Evolutionary conservation across 371 early-diverging fungal species (phyloP).

Genomic region (Mucor plumbeus): DNA sequence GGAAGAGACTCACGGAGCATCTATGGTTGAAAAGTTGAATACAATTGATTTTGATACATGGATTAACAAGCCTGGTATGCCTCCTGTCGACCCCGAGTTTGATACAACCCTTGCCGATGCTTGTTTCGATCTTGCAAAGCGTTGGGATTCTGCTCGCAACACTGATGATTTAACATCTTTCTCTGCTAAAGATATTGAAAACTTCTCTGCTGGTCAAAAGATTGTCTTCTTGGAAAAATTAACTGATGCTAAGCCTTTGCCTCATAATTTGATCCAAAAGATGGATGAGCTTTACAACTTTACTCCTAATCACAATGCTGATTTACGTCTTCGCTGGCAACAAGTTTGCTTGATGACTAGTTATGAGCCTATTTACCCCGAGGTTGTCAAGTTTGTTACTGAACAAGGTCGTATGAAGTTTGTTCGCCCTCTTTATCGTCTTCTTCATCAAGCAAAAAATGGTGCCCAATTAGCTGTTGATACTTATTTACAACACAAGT

Average conservation of each 20-base stretch:
- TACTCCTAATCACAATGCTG: slow-evolving; percentile 77
- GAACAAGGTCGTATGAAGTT: slow-evolving; percentile 97
- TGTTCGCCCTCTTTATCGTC: slow-evolving; percentile 81
- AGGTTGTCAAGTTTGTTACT: slow-evolving; percentile 79
- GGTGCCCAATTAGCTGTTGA: slow-evolving; percentile 79
- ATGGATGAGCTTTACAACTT: slow-evolving; percentile 83
- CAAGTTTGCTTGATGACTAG: slow-evolving; percentile 77
- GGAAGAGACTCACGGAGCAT: slow-evolving; percentile 62
- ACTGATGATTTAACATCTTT: slow-evolving; percentile 56
- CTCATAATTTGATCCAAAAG: slow-evolving; percentile 62
- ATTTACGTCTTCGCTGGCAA: slow-evolving; percentile 90
- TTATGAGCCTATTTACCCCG: slow-evolving; percentile 77
- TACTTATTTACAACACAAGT: slow-evolving; percentile 78
- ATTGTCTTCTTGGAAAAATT: slow-evolving; percentile 86
- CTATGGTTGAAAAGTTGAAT: slow-evolving; percentile 71
- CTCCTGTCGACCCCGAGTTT: slow-evolving; percentile 85
- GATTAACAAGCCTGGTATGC: slow-evolving; percentile 89
- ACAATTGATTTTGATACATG: slow-evolving; percentile 90
- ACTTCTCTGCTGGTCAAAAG: slow-evolving; percentile 79
- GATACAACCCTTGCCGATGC: slow-evolving; percentile 82
- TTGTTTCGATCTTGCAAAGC: slow-evolving; percentile 79
- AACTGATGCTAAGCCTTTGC: slow-evolving; percentile 65
- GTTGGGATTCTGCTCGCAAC: slow-evolving; percentile 70
- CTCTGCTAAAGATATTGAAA: slow-evolving; percentile 61
- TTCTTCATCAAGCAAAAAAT: slow-evolving; percentile 64